Evolutionary conservation across 495 filamentous ascomycete genomes (phyloP), one percentile per base, ranked within the genome.

Genomic region (Xylaria venustula): DNA sequence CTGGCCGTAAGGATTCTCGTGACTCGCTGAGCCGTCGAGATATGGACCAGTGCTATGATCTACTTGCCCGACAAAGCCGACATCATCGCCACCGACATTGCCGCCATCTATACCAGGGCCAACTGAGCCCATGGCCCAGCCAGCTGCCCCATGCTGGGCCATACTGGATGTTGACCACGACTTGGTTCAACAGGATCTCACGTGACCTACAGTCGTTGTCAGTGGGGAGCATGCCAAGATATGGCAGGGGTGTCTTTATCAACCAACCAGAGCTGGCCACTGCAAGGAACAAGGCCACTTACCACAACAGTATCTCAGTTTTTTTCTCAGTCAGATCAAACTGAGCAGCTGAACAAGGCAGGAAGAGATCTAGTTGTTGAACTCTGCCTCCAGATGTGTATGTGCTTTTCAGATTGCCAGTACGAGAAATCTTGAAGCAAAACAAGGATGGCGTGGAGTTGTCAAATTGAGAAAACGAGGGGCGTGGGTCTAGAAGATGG

Each of bases 201-300:
- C 57, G 57, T 60, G 57, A 60, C 37, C 57, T 60, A 15, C 3
- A 34, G 44, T 19, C 17, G 40, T n/a, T 60, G 57, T 60, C 36
- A 60, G 57, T 52, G 48, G 47, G 23, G 37, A 41, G n/a, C 47
- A 60, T 52, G 57, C 47, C 57, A 60, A 44, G 47, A 23, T 15
- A 34, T 37, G 57, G n/a, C n/a, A n/a, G 48, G 57, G 23, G 57
- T 60, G 17, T 19, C 32, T 60, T 25, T 34, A 60, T 52, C 23
- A 34, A 17, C 2, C 19, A 26, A 34, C 40, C 22, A 19, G n/a
- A 25, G 44, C 26, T 52, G 7, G 46, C 11, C 25, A 19, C 23
- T 41, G 20, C 6, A 58, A 44, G 8, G 20, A 23, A 40, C 25
- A 45, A 52, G 15, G 36, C 8, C 12, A 52, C 57, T 23, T 60